Conservation (phyloP, 768 basidiomycete species). For the Cubamyces lactineus region DNA sequence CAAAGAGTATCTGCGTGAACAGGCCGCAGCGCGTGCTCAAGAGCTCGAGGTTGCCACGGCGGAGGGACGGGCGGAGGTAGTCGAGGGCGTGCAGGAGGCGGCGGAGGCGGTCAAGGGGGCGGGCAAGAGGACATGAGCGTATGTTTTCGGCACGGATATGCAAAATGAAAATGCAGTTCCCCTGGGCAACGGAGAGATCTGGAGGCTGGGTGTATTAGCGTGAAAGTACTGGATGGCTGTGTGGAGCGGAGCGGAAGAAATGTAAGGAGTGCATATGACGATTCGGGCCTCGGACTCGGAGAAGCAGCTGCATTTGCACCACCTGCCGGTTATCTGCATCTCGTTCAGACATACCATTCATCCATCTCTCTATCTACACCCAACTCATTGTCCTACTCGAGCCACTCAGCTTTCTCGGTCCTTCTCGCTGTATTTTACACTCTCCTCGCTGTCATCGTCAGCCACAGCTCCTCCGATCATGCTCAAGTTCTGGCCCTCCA, state of each 20-base stretch:
- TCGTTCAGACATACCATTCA: not conserved
- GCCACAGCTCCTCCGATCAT: constrained; percentile 39
- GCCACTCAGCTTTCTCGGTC: not conserved
- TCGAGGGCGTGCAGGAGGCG: constrained; percentile 15
- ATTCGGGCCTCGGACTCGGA: not conserved
- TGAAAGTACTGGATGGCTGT: not conserved
- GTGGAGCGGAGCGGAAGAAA: constrained; percentile 10
- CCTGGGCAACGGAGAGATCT: too few relatives aligned
- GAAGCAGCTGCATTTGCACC: not conserved
- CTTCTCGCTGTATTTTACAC: constrained; percentile 3
- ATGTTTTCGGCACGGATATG: not conserved
- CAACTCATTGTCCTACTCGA: not conserved
- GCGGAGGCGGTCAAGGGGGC: constrained; percentile 5
- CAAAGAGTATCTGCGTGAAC: constrained; percentile 31
- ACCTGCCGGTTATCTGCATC: not conserved
- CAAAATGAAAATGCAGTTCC: not conserved
- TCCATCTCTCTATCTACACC: not conserved
- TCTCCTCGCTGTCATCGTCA: constrained; percentile 8
- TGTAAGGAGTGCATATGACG: constrained; percentile 10
- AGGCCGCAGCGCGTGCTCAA: constrained; percentile 30
- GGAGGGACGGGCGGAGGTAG: constrained; percentile 24
- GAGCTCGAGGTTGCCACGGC: constrained; percentile 30
- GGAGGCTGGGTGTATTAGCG: too few relatives aligned
- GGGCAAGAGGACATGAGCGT: not conserved
- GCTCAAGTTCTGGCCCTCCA: constrained; percentile 71